Base-by-base conservation (phyloP, 2,329 filamentous ascomycete genomes). In the Penicillium sp. region DNA sequence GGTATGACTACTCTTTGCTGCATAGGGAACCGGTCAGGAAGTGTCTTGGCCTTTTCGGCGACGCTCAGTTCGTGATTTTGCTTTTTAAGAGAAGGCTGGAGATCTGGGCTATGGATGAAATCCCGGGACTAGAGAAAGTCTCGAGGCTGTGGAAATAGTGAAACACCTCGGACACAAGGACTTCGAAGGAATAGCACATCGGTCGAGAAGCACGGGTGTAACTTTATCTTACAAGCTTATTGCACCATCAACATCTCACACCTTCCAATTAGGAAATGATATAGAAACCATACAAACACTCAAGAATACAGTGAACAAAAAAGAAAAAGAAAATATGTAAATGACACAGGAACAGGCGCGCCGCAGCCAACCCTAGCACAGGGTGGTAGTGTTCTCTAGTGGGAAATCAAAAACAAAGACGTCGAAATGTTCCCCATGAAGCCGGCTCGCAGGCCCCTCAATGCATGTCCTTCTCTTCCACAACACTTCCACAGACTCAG, bases 191-290 rank as follows among this genome's bases (percentile, higher is more conserved):
- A 27, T 31, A 6, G 31, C 31, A 31, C 9, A 10, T 10, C 6
- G 9, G 31, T 9, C 31, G 1, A 10, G 9, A 31, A 9, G 31
- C 2, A 6, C 31, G 27, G 27, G 31, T 31, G 7, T 31, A 31
- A 6, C 31, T 10, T 31, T 27, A 27, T 6, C 24, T n/a, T 54
- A 44, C 50, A 44, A 24, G 16, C 51, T 44, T 35, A 40, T 43
- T 22, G 7, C 22, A 41, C 27, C 36, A 19, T 1, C 43, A 50
- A 24, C 35, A 47, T 47, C 44, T 50, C 43, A 49, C n/a, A 55
- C 54, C 58, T 60, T 64, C 60, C 60, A 40, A 68, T 66, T 68
- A 67, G 63, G 66, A 66, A 65, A 62, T 67, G 64, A 66, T 66
- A 62, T 64, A 62, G 43, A 63, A 56, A 55, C 59, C 65, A 61